Base-by-base conservation (phyloP, 371 early-diverging fungal genomes). In the Mycotypha africana region DNA sequence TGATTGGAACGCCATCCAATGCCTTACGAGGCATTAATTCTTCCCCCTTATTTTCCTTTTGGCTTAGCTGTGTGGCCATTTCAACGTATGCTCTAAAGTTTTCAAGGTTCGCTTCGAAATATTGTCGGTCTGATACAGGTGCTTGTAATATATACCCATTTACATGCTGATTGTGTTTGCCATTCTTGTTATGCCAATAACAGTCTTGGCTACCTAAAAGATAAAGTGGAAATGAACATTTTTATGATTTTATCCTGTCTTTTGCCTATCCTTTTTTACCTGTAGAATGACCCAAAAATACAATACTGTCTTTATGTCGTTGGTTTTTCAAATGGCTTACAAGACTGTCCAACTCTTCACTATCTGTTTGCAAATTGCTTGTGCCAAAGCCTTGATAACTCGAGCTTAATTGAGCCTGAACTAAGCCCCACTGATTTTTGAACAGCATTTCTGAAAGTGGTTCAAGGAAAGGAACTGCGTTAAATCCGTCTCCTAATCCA, bases 221-320 rank as follows among this genome's bases (percentile, higher is more conserved):
- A 34, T 4, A 30, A 28, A 28, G 28, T 11, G 11, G 11, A 8
- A 28, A 28, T 5, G 11, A 8, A 28, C 11, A 8, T 28, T 8
- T 5, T 28, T 8, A 28, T 28, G 11, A 28, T 28, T 8, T 28
- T 8, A 8, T 28, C 5, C 8, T 28, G 5, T 28, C 8, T 28
- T 28, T 28, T 28, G 11, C 28, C 5, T 28, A 28, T 28, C 5
- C 11, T 8, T 28, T 8, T 28, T 8, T 33, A 49, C 69, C 71
- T 20, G 79, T 79, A 15, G 77, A 76, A 43, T 79, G 79, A 20
- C 79, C 79, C 16, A 79, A 35, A 26, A 76, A 49, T 8, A 79
- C 65, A 20, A 79, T 60, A 0, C 53, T 55, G 10, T 52, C 41
- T 44, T 76, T 79, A 10, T 58, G 45, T 2, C 67, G 45, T 28